Evolutionary conservation across 2,329 filamentous ascomycete species (phyloP).

Genomic region (Pyricularia grisea): DNA sequence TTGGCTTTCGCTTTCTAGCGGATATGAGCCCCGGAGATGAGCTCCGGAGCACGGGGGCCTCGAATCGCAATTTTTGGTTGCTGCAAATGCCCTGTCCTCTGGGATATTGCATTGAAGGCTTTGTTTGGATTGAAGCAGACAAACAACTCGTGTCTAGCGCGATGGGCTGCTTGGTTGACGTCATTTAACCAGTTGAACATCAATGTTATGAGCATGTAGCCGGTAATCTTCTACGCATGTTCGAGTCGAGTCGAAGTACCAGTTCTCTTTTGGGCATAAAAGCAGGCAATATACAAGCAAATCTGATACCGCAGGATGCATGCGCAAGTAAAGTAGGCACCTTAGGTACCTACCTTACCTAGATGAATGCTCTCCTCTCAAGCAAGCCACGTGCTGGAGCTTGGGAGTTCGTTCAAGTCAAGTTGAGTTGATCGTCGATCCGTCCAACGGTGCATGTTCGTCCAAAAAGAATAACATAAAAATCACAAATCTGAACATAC

Average conservation of each 20-base stretch:
- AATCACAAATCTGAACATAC: background rate
- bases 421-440: background rate
- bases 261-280: background rate
- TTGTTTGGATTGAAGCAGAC: background rate
- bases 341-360: background rate
- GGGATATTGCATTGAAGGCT: background rate
- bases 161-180: background rate
- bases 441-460: background rate
- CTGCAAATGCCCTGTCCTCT: background rate
- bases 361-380: no score
- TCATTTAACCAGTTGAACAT: background rate
- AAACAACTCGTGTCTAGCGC: no score
- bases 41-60: no score
- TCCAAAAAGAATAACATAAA: background rate
- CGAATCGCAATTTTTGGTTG: background rate
- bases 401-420: background rate
- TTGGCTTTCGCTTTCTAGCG: background rate
- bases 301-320: background rate
- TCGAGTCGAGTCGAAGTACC: background rate
- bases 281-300: background rate
- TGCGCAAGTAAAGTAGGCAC: background rate
- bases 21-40: background rate
- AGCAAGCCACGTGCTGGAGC: background rate
- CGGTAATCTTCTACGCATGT: background rate
- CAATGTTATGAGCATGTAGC: background rate